Conservation (phyloP, 192 early-diverging fungal genomes). For the Podila minutissima region DNA sequence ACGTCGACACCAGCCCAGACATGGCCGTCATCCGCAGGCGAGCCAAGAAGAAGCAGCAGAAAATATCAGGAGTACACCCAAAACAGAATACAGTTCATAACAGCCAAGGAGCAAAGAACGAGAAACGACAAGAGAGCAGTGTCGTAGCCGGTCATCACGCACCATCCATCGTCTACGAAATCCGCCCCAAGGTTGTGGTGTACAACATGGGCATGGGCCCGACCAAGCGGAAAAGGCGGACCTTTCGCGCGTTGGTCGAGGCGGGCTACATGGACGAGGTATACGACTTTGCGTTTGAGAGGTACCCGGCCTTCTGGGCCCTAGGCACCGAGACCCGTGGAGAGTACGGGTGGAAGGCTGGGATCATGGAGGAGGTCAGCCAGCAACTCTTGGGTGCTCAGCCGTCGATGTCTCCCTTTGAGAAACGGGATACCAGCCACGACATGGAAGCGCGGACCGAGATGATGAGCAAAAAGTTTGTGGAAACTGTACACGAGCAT, state of each 20-base stretch:
- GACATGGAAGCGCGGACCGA: no score
- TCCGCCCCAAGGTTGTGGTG: slow-evolving; percentile 50
- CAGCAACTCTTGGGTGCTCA: not conserved
- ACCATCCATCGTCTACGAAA: slow-evolving; percentile 10
- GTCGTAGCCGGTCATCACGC: not conserved
- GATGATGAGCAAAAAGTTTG: no score
- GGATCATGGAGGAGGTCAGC: slow-evolving; percentile 37
- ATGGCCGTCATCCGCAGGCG: slow-evolving; percentile 1
- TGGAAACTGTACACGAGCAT: no score
- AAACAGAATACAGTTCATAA: not conserved
- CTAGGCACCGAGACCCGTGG: slow-evolving; percentile 50
- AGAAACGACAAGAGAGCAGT: not conserved
- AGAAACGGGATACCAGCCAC: not conserved
- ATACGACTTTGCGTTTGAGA: slow-evolving; percentile 47
- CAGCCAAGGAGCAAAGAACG: not conserved
- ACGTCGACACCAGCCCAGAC: slow-evolving; percentile 8
- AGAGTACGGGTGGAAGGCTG: slow-evolving; percentile 67
- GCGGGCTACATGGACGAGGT: slow-evolving; percentile 53
- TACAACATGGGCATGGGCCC: slow-evolving; percentile 61
- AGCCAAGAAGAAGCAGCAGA: not conserved
- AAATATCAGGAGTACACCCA: not conserved
- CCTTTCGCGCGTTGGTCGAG: slow-evolving; percentile 38
- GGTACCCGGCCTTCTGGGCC: slow-evolving; percentile 59
- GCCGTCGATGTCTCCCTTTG: not conserved
- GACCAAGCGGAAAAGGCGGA: slow-evolving; percentile 25